These are phyloP conservation scores for Penicillium waksmanii DNA, from an alignment of 495 filamentous ascomycete species.

Conservation along the genomic window DNA sequence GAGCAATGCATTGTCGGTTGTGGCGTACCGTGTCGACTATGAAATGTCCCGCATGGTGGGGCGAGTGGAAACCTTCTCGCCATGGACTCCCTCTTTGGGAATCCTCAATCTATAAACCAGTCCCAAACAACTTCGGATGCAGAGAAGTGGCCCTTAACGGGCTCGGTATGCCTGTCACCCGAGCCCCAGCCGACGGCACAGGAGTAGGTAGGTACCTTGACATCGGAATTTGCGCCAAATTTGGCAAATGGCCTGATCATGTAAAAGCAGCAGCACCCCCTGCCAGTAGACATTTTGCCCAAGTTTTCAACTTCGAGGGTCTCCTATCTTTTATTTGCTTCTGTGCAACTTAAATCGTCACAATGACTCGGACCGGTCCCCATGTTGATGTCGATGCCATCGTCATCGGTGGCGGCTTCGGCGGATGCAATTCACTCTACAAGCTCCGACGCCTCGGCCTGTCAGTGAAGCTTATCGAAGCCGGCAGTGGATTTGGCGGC, in stretches of 20 bases:
- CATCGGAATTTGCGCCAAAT: not conserved
- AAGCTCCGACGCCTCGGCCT: conserved; percentile 42
- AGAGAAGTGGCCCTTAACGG: not conserved
- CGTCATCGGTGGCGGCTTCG: conserved; percentile 41
- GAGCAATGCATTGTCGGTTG: conserved; percentile 1
- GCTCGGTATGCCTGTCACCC: conserved; percentile 7
- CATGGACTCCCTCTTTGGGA: conserved; percentile 21
- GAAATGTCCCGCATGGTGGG: not conserved
- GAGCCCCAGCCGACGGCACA: not conserved
- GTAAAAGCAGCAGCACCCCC: not conserved
- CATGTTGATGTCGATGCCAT: conserved; percentile 38
- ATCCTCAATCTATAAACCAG: conserved; percentile 1
- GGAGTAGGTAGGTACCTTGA: not conserved
- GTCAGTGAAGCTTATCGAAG: conserved; percentile 50
- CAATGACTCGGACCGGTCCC: conserved; percentile 22
- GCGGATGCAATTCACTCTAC: conserved; percentile 44
- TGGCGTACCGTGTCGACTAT: conserved; percentile 2
- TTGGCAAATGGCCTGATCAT: not conserved
- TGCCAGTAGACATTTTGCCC: not conserved
- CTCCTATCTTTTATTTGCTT: not conserved
- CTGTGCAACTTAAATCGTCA: not conserved
- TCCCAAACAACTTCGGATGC: not conserved
- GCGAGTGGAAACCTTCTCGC: conserved; percentile 18
- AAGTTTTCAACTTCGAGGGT: not conserved
- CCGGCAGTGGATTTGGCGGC: conserved; percentile 51